Evolutionary conservation across 2,329 filamentous ascomycete genomes (phyloP).

Genomic region (Stemphylium beticola): DNA sequence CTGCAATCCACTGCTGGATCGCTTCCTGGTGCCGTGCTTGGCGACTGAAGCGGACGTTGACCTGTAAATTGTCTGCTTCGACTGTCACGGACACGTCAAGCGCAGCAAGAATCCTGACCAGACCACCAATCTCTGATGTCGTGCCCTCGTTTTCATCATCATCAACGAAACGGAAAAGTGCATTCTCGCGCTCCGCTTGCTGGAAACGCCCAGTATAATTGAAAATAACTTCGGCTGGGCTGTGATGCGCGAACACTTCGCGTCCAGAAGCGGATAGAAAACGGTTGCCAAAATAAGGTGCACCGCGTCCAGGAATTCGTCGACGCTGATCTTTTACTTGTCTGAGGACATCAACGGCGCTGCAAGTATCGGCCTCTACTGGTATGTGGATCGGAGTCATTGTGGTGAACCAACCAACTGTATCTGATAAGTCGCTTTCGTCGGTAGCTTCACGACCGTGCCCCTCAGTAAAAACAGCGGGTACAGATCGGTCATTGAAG

Average conservation of each 20-base stretch:
- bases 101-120: too few species aligned
- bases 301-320: neutral
- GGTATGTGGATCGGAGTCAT: conserved; percentile 50
- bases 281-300: neutral
- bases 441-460: neutral
- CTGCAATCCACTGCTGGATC: too few species aligned
- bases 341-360: conserved; percentile 47
- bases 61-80: too few species aligned
- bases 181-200: neutral
- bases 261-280: neutral
- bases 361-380: neutral
- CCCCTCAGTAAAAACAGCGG: neutral
- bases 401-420: conserved; percentile 28
- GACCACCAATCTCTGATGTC: too few species aligned
- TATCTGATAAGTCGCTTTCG: conserved; percentile 16
- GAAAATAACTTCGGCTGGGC: neutral
- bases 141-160: too few species aligned
- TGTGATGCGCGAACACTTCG: neutral
- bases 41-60: too few species aligned
- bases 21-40: too few species aligned
- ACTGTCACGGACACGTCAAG: too few species aligned
- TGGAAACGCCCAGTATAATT: neutral
- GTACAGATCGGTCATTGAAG: neutral
- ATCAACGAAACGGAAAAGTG: neutral
- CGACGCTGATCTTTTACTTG: conserved; percentile 8